Base-by-base conservation (phyloP, 2,329 filamentous ascomycete genomes). In the Aaosphaeria pasadenensis region DNA sequence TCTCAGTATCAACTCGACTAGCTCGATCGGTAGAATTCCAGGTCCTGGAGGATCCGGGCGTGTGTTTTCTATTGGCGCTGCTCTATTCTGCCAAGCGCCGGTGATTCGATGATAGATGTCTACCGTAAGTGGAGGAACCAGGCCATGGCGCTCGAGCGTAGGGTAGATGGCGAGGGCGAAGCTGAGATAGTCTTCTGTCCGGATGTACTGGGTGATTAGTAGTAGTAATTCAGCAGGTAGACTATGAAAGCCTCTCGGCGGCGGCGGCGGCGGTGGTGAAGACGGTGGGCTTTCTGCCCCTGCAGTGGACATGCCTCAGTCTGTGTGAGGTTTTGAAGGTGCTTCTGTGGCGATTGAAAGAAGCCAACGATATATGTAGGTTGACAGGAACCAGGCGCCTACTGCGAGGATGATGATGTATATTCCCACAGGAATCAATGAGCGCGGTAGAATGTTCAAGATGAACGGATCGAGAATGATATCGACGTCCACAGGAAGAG, bases 401-500 rank as follows among this genome's bases (percentile, higher is more conserved):
- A 77, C 52, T 7, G 83, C 82, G 46, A 95, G 78, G 3, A 81
- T 56, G 4, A 78, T 59, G 46, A 95, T 77, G 69, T 91, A 95
- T 33, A 72, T 74, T 9, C 82, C 82, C 1, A 87, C 92, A 17
- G 88, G 85, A 24, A 87, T 62, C 11, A 97, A 75, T 4, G 91
- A 95, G 44, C 77, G 77, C 9, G 94, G 94, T 45, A 97, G 77
- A 11, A 91, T 64, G 73, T 95, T 94, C 62, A 86, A 72, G 38
- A 95, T 51, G 64, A 86, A 97, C 0, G 91, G 91, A 69, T 97
- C 94, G 28, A 99, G 81, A 60, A 96, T 85, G 48, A 87, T 72
- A 60, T 99, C 92, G 44, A 87, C 87, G 45, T 84, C 75, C 4
- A 97, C 90, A 0, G 84, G 82, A 2, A 86, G 85, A 11, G 89